Conservation (phyloP, 331 rosid genomes). For the Malus hybrid region DNA sequence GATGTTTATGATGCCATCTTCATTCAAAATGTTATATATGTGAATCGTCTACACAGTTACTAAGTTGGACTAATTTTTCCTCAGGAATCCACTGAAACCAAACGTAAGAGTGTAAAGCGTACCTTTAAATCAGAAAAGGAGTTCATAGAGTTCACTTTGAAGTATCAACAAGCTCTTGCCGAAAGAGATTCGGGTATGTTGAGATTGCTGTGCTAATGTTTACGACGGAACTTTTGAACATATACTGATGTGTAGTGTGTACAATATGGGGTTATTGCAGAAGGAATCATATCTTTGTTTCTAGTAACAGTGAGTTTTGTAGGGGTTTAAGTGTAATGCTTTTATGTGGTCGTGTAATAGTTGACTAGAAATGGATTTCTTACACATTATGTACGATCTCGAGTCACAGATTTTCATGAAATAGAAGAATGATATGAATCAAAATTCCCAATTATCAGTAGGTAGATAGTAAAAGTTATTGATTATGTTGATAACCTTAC, state of each 20-base stretch:
- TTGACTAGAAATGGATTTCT: neutral
- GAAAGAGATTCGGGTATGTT: constrained; percentile 86
- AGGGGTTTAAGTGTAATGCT: neutral
- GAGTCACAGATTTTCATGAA: neutral
- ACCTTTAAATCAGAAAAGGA: constrained; percentile 83
- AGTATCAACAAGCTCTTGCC: constrained; percentile 77
- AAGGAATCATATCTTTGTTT: neutral
- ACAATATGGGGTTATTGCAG: neutral
- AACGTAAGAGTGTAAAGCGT: constrained; percentile 74
- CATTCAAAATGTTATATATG: neutral
- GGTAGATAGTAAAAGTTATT: neutral
- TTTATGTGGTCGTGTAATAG: neutral
- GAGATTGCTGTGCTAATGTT: constrained; percentile 14
- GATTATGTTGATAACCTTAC: neutral
- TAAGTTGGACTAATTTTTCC: constrained; percentile 22
- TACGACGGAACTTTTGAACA: neutral
- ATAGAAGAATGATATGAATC: neutral
- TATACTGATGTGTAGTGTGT: neutral
- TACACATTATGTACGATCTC: neutral
- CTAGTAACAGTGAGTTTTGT: neutral
- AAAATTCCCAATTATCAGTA: neutral
- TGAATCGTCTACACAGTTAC: neutral
- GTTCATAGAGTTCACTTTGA: constrained; percentile 75
- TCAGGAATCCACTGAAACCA: constrained; percentile 69
- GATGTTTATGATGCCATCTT: neutral